Percentiles rank a stretch among this genome's conserved stretches.
Conservation (phyloP, 106 monocot genomes). For the Ottelia alismoides region DNA sequence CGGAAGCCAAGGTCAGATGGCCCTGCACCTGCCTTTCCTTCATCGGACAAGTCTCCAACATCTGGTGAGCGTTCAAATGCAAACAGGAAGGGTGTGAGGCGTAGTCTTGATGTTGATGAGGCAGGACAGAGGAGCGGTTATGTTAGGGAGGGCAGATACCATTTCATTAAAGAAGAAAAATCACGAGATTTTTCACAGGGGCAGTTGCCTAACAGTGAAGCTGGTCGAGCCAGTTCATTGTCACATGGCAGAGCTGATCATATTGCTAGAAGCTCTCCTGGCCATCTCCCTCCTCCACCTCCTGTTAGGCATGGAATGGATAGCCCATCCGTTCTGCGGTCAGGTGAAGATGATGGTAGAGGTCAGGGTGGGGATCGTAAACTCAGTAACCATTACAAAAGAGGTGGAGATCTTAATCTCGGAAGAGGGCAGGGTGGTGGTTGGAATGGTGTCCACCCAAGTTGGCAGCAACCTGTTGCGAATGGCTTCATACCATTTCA, state of each 20-base stretch:
- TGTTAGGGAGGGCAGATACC: slow-evolving; percentile 14
- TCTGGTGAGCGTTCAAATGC: slow-evolving; percentile 1
- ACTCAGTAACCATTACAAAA: slow-evolving; percentile 24
- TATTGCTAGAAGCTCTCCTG: slow-evolving; percentile 20
- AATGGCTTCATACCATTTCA: slow-evolving; percentile 80
- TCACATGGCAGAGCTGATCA: slow-evolving; percentile 20
- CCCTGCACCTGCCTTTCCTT: background rate
- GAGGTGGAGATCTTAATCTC: slow-evolving; percentile 16
- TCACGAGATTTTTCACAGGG: slow-evolving; percentile 11
- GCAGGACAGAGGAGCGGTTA: slow-evolving; percentile 1
- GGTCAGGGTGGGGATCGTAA: slow-evolving; percentile 35
- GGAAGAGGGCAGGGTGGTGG: slow-evolving; percentile 37
- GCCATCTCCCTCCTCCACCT: slow-evolving; percentile 11
- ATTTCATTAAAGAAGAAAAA: slow-evolving; percentile 10
- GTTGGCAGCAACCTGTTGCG: slow-evolving; percentile 49
- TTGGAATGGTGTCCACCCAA: slow-evolving; percentile 40
- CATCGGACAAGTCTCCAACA: slow-evolving; percentile 3
- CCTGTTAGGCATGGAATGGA: slow-evolving; percentile 24
- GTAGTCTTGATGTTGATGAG: slow-evolving; percentile 7
- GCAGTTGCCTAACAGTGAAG: slow-evolving; percentile 13
- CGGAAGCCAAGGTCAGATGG: slow-evolving; percentile 5
- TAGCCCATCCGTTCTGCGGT: slow-evolving; percentile 23
- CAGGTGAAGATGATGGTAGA: slow-evolving; percentile 44
- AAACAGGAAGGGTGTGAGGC: slow-evolving; percentile 11
- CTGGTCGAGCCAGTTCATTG: slow-evolving; percentile 21